Evolutionary conservation across 1,284 basidiomycete species (phyloP), one percentile per base, ranked within the genome.

Genomic region (Amylostereum areolatum): DNA sequence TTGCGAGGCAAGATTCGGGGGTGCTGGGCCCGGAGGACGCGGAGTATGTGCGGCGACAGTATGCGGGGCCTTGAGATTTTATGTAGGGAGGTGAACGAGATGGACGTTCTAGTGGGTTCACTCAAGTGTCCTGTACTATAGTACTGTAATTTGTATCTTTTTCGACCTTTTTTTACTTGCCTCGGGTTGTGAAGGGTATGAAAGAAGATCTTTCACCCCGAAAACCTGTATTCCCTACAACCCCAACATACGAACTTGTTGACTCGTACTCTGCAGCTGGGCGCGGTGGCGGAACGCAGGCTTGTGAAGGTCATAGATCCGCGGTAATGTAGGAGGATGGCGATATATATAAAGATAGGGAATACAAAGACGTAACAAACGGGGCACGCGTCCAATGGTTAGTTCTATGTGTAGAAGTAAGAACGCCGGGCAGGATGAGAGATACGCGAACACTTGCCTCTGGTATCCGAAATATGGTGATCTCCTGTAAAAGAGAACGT

Each of bases 401-500:
- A 46, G 37, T 42, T 42, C 37, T 46, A 24, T 3, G 11, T 1
- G 30, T 3, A 28, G 7, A 2, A 28, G 12, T 25, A 36, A 31
- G 44, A 18, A 41, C 1, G 25, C 10, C 9, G 24, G n/a, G 37
- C 27, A 46, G 30, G 11, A 10, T 25, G 30, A 31, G 12, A 25
- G 18, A 36, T n/a, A 28, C 9, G 3, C 42, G 42, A 8, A 40
- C 4, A 63, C 74, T 53, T 56, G 81, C 83, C 72, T 85, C 83
- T 56, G 83, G 83, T 81, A 85, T 84, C 67, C 83, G 77, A 66
- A 85, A 85, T 58, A 85, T 75, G 6, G 83, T 85, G 55, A 85
- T 85, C 70, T 85, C 84, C 79, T 85, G 18, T 18, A 18, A 18
- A 52, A 48, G 3, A 5, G 27, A 50, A 9, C 52, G 29, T 45